Conservation (phyloP, 768 basidiomycete species). For the Suillus luteus region DNA sequence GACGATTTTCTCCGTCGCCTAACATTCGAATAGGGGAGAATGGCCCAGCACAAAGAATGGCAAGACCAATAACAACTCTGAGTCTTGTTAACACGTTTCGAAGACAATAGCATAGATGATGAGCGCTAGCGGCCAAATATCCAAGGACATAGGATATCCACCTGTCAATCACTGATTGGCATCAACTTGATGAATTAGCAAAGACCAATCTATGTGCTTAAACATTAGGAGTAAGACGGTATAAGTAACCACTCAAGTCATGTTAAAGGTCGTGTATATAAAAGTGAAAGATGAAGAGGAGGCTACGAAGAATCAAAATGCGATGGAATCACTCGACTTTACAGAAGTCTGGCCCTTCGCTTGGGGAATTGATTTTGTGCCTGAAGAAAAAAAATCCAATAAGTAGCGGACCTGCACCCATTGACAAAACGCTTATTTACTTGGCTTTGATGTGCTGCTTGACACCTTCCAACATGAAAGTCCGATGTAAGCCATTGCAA, state of each 20-base stretch:
- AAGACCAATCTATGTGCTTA: not conserved
- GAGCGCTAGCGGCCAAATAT: not conserved
- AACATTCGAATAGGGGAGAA: not conserved
- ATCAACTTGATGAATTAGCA: slow-evolving; percentile 22
- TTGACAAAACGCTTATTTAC: not conserved
- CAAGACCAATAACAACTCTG: not conserved
- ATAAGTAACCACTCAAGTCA: not conserved
- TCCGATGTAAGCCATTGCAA: not conserved
- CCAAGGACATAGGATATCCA: not conserved
- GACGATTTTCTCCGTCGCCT: too few relatives aligned
- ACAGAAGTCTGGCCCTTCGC: not conserved
- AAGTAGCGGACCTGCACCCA: not conserved
- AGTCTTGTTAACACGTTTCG: not conserved
- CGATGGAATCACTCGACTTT: not conserved
- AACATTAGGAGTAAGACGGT: not conserved
- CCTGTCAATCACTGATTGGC: not conserved
- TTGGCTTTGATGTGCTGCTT: not conserved
- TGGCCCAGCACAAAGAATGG: not conserved
- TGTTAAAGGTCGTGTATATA: not conserved
- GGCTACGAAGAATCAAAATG: not conserved
- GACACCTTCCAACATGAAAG: not conserved
- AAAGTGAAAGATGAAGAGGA: not conserved
- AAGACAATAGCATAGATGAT: not conserved
- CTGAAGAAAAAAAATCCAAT: not conserved
- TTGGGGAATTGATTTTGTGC: not conserved